Conservation (phyloP, 2,329 filamentous ascomycete genomes). For the Paradendryphiella salina region DNA sequence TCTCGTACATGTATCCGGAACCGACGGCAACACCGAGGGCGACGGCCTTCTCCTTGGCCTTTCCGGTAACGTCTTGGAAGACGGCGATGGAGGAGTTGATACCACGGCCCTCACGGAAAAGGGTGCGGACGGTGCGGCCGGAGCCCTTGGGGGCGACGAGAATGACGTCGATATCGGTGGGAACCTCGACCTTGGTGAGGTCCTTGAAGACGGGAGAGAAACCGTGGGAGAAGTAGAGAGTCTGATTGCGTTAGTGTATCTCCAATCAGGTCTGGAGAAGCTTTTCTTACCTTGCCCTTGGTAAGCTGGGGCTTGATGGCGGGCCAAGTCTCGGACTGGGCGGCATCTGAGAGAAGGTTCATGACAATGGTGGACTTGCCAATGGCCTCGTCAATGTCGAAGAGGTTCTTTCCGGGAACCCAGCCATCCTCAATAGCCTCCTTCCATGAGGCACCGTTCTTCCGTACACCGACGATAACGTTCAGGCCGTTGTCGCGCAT, state of each 20-base stretch:
- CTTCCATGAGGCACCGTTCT: slow-evolving; percentile 98
- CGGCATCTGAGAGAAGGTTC: slow-evolving; percentile 98
- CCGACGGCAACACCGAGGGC: slow-evolving; percentile 96
- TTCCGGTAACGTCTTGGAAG: slow-evolving; percentile 96
- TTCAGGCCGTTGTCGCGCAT: slow-evolving; percentile 99
- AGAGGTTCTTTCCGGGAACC: slow-evolving; percentile 98
- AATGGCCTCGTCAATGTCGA: slow-evolving; percentile 97
- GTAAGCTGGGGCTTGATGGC: slow-evolving; percentile 96
- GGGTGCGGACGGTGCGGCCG: slow-evolving; percentile 94
- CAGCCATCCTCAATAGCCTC: slow-evolving; percentile 96
- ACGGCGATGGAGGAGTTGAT: slow-evolving; percentile 99
- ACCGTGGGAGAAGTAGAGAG: slow-evolving; percentile 99
- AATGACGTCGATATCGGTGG: slow-evolving; percentile 96
- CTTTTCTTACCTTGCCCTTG: slow-evolving; percentile 82
- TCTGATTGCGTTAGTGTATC: slow-evolving; percentile 57
- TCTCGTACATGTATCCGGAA: slow-evolving; percentile 99
- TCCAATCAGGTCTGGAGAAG: slow-evolving; percentile 25
- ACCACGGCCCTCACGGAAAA: slow-evolving; percentile 98
- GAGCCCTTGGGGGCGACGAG: slow-evolving; percentile 99
- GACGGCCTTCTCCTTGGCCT: slow-evolving; percentile 96
- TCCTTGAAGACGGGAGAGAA: slow-evolving; percentile 99
- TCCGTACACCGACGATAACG: slow-evolving; percentile 97
- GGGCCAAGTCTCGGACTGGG: slow-evolving; percentile 98
- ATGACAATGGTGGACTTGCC: slow-evolving; percentile 91
- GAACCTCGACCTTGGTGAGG: slow-evolving; percentile 97